A percentile compares a stretch with the other conserved stretches of the same genome.
These are phyloP conservation scores for Aspergillus pseudotamarii DNA, from an alignment of 2,329 filamentous ascomycete species.

Conservation along the genomic window DNA sequence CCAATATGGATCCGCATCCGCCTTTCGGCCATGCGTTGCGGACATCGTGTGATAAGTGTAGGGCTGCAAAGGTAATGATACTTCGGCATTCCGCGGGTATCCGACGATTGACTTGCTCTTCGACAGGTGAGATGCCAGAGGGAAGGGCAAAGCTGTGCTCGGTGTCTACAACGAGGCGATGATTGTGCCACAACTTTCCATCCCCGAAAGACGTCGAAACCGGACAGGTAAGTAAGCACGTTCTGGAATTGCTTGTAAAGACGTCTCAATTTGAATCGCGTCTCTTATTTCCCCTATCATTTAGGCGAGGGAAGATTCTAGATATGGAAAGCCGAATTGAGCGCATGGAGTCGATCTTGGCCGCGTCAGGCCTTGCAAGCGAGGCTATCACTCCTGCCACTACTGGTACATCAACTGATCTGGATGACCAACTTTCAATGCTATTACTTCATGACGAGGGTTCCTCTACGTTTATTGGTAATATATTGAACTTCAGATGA, in stretches of 20 bases:
- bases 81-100: not conserved
- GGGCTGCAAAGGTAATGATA: not conserved
- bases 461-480: slow-evolving; percentile 3
- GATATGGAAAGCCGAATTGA: slow-evolving; percentile 4
- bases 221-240: not conserved
- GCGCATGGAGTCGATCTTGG: slow-evolving; percentile 2
- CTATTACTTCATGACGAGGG: slow-evolving; percentile 1
- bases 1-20: not conserved
- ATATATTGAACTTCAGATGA: not conserved
- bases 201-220: not conserved
- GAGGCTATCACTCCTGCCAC: slow-evolving; percentile 2
- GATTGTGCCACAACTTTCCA: slow-evolving; percentile 1
- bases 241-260: not conserved
- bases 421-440: not conserved
- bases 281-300: not conserved
- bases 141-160: not conserved
- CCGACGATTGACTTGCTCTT: not conserved
- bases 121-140: slow-evolving; percentile 1
- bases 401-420: not conserved
- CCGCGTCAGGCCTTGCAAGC: not conserved
- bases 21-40: not conserved
- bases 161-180: not conserved
- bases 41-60: slow-evolving; percentile 3
- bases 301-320: not conserved
- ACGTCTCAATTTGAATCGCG: not conserved